Percentiles rank a stretch among this genome's conserved stretches.
phyloP scores from a whole-genome alignment of 2,329 filamentous ascomycete species.

The Pseudogymnoascus sp. region DNA sequence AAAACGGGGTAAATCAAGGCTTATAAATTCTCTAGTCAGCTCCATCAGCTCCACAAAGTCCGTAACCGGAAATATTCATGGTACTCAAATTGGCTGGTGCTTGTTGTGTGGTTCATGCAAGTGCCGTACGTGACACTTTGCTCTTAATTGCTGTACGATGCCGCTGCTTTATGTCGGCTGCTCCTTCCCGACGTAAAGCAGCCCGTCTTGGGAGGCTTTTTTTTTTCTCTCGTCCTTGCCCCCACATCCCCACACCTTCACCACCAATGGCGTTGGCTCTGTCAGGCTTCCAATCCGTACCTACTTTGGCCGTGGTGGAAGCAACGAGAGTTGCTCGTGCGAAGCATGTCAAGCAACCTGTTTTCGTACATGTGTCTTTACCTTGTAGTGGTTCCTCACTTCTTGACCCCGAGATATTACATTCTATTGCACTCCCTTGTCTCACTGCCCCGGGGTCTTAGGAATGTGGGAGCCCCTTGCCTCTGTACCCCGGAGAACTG shows the following conservation, averaged over 20 bases:
- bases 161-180: neutral
- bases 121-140: neutral
- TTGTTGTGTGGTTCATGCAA: neutral
- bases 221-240: neutral
- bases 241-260: neutral
- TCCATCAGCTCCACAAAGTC: neutral
- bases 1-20: neutral
- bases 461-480: neutral
- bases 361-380: neutral
- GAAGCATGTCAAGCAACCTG: neutral
- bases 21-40: slow-evolving; percentile 3
- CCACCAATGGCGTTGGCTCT: neutral
- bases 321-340: neutral
- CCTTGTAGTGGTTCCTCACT: neutral
- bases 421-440: neutral
- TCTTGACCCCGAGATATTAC: neutral
- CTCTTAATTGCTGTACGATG: neutral
- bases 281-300: neutral
- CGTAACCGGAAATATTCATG: neutral
- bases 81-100: neutral
- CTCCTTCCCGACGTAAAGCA: neutral
- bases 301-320: neutral
- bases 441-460: neutral
- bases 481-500: neutral
- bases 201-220: neutral